Conservation (phyloP, 73 alveolate genomes). For the Durusdinium trenchii region DNA sequence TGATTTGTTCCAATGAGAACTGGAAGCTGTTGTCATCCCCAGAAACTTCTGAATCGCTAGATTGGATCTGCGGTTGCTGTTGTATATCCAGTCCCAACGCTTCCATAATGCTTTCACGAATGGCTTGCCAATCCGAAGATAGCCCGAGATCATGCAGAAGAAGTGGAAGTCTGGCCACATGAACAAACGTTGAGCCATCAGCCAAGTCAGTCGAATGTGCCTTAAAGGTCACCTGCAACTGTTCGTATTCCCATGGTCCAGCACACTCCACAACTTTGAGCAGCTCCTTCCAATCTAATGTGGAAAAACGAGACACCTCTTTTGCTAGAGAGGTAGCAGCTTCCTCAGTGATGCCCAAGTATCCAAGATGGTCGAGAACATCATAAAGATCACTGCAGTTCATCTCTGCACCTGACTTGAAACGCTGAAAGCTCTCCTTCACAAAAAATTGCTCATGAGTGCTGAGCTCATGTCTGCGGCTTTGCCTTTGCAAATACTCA, state of each 20-base stretch:
- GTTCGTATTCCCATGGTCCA: slow-evolving; percentile 24
- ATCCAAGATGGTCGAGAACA: slow-evolving; percentile 57
- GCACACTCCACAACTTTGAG: slow-evolving; percentile 50
- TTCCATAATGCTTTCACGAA: slow-evolving; percentile 53
- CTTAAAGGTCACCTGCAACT: slow-evolving; percentile 1
- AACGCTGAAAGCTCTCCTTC: slow-evolving; percentile 54
- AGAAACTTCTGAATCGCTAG: neutral
- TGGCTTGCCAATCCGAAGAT: slow-evolving; percentile 47
- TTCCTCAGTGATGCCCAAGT: slow-evolving; percentile 70
- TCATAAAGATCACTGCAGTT: slow-evolving; percentile 46
- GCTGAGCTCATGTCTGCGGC: neutral
- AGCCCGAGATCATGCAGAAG: slow-evolving; percentile 33
- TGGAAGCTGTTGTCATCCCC: neutral
- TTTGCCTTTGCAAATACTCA: slow-evolving; percentile 25
- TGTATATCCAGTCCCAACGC: slow-evolving; percentile 1
- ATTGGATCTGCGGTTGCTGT: neutral
- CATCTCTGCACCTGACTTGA: slow-evolving; percentile 70
- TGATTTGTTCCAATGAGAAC: neutral
- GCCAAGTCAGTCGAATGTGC: neutral
- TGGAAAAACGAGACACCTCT: slow-evolving; percentile 74
- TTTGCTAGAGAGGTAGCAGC: slow-evolving; percentile 61
- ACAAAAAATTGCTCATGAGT: slow-evolving; percentile 17
- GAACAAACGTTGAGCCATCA: neutral
- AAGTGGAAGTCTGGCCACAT: slow-evolving; percentile 10
- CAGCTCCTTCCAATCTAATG: slow-evolving; percentile 66